Base-by-base conservation (phyloP, 2,329 filamentous ascomycete genomes). In the Aspergillus fumigatus region DNA sequence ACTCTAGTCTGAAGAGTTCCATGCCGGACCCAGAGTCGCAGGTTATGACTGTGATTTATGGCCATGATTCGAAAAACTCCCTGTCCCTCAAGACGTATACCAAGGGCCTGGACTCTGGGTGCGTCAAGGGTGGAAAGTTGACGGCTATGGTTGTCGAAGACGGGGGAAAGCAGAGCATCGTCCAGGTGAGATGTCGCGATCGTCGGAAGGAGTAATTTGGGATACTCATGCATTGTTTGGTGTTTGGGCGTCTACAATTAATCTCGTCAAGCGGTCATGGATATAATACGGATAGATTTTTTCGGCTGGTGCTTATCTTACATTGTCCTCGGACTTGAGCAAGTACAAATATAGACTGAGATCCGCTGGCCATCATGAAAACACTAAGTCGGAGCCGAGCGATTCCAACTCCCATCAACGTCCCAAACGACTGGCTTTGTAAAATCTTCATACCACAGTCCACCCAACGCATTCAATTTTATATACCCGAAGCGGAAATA, bases 71-170 rank as follows among this genome's bases (percentile, higher is more conserved):
- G 23, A 86, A 87, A 66, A 76, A 77, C 2, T 92, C 91, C 0
- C 81, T 95, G 26, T 82, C 83, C 66, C 73, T 88, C 19, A 73
- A 84, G 51, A 79, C 82, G 50, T 95, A 90, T 73, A 89, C 88
- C 3, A 90, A 92, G 67, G 94, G 94, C 0, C 78, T 97, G 49
- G 94, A 97, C 73, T 89, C 88, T 0, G 88, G 86, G 0, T 97
- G 94, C 70, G 85, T 90, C 3, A 84, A 83, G 60, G 92, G 92
- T 10, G 86, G 86, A 1, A 80, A 84, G 60, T 77, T 99, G 62
- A 90, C 88, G 0, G 92, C 89, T 1, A 73, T 96, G 57, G 80
- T 97, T 2, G 83, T 97, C 38, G 83, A 88, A 64, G 83, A 80
- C 3, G 76, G 77, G 43, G 71, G 79, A 59, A 69, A 75, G 45